Percentiles rank a stretch among this genome's conserved stretches.
These are phyloP conservation scores for Corymbia calophylla DNA, from an alignment of 441 rosid species.

Conservation along the genomic window DNA sequence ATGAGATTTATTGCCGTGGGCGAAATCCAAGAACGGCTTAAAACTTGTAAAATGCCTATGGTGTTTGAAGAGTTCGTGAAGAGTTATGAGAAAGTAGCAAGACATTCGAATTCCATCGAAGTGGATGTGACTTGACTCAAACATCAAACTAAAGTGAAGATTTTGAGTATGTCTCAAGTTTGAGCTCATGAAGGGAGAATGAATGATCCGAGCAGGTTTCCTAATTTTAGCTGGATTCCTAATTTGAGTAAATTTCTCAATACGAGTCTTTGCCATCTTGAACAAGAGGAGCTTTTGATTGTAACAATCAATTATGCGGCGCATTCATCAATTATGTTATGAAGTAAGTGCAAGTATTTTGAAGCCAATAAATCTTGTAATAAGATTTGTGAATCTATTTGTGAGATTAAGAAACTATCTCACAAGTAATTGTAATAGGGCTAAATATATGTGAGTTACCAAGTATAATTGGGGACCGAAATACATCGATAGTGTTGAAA, in stretches of 20 bases:
- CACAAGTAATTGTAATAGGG: background rate
- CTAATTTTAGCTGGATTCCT: too few relatives aligned
- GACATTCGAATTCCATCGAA: background rate
- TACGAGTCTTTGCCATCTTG: background rate
- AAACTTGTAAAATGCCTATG: background rate
- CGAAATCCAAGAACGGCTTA: background rate
- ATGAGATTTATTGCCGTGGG: background rate
- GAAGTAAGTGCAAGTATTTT: background rate
- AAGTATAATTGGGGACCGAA: background rate
- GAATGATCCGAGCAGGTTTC: background rate
- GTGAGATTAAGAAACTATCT: background rate
- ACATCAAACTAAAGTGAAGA: background rate
- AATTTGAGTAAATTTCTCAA: background rate
- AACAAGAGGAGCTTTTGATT: background rate
- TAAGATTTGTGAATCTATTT: background rate
- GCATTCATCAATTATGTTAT: background rate
- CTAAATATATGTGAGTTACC: background rate
- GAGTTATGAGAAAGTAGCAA: background rate
- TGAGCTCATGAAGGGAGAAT: background rate
- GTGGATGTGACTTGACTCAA: background rate
- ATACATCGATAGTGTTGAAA: background rate
- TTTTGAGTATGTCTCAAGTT: background rate
- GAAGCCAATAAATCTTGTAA: background rate
- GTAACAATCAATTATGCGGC: background rate
- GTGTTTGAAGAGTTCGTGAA: background rate